Evolutionary conservation across 1,284 basidiomycete species (phyloP), one percentile per base, ranked within the genome.

Genomic region (Fomitiporia mediterranea): DNA sequence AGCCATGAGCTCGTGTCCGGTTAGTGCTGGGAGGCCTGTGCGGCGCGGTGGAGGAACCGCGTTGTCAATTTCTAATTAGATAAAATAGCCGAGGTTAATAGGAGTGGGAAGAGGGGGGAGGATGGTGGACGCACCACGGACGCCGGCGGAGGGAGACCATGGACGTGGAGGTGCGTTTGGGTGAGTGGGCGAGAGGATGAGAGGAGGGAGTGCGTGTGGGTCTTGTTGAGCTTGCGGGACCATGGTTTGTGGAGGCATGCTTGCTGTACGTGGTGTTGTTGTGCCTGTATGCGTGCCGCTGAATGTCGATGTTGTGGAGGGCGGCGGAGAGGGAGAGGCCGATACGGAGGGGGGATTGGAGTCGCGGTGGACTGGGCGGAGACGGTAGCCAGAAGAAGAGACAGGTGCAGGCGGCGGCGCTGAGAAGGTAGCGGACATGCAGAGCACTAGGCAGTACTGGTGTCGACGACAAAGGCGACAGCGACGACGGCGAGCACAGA

Each of bases 1-100:
- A 8, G 83, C 83, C 86, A 89, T 89, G 62, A 89, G 77, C 61
- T 89, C 85, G 62, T 89, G 86, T 1, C 86, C 86, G 0, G 85
- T 87, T 3, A 84, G 83, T 0, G 86, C 86, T 0, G 83, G 78
- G 21, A 86, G 86, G 65, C 55, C 30, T 11, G 48, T 49, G 35
- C 23, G 27, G 9, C 49, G 51, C n/a, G 46, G 56, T 23, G 40
- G 51, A 15, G 51, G 51, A 32, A 48, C 47, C 3, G 51, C 56
- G 34, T 37, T 19, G 27, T 48, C 51, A 4, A 42, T 48, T 34
- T 57, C 55, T 51, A 19, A 23, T 7, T 21, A 25, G 28, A 23
- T 17, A 2, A 21, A 11, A 34, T 28, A 19, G 4, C 49, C 8
- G 46, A 25, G 4, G 25, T 21, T 11, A 40, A 25, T 4, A 15